Conservation (phyloP, 2,329 filamentous ascomycete species). For the Penicillium sp. region DNA sequence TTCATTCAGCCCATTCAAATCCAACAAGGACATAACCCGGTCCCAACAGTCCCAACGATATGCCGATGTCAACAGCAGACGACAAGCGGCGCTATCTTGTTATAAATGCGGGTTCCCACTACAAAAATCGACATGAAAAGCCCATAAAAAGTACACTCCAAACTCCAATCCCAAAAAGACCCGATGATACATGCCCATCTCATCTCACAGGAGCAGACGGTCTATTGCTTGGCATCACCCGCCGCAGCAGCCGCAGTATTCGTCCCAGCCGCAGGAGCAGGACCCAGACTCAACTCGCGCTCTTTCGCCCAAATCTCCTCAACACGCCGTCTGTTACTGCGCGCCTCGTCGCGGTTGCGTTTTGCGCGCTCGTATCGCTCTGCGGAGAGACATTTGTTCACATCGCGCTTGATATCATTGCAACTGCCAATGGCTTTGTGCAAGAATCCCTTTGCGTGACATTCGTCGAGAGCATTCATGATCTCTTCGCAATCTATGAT, state of each 20-base stretch:
- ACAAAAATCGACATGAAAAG: constrained; percentile 7
- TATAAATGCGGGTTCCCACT: not conserved
- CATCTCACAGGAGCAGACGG: not conserved
- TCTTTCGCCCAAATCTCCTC: constrained; percentile 71
- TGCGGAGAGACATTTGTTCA: constrained; percentile 77
- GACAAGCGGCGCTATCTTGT: constrained; percentile 12
- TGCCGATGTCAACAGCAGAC: not conserved
- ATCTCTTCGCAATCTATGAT: constrained; percentile 85
- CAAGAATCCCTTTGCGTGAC: constrained; percentile 86
- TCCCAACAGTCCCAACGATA: not conserved
- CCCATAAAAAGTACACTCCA: constrained; percentile 6
- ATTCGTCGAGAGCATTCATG: constrained; percentile 91
- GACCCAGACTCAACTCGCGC: constrained; percentile 25
- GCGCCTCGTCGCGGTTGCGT: constrained; percentile 67
- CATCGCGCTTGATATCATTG: constrained; percentile 76
- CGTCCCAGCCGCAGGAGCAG: not conserved
- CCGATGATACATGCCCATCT: constrained; percentile 1
- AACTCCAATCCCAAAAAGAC: constrained; percentile 10
- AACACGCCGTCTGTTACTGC: constrained; percentile 67
- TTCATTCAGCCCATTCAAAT: not conserved
- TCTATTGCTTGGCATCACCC: constrained; percentile 17
- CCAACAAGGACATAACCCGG: not conserved
- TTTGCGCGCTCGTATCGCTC: constrained; percentile 76
- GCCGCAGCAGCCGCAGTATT: constrained; percentile 3
- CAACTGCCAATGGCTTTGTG: constrained; percentile 89